Evolutionary conservation across 2,329 filamentous ascomycete genomes (phyloP).

Genomic region (Albophoma yamanashiensis): DNA sequence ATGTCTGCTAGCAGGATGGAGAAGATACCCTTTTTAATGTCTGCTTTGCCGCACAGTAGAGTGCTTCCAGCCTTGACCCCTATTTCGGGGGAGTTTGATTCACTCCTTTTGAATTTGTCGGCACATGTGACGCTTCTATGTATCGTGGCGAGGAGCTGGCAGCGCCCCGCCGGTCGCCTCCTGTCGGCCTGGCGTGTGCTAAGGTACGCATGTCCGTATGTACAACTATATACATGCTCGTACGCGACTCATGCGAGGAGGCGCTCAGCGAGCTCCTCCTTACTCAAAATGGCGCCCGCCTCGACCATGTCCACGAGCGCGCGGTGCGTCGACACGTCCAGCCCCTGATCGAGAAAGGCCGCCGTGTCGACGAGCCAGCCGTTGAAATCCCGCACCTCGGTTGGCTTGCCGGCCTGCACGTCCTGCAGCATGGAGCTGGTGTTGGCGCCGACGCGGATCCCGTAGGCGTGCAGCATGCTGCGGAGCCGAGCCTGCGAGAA

Average conservation of each 20-base stretch:
- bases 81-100: background rate
- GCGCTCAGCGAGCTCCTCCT: slow-evolving; percentile 19
- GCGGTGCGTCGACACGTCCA: slow-evolving; percentile 27
- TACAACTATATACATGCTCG: too few species aligned
- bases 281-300: slow-evolving; percentile 17
- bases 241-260: slow-evolving; percentile 8
- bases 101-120: background rate
- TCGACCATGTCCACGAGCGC: slow-evolving; percentile 33
- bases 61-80: background rate
- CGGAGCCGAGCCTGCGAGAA: slow-evolving; percentile 32
- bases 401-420: slow-evolving; percentile 35
- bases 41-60: background rate
- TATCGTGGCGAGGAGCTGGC: background rate
- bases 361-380: slow-evolving; percentile 44
- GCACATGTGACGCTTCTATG: background rate
- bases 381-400: slow-evolving; percentile 49
- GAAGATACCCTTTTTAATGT: background rate
- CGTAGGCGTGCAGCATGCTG: slow-evolving; percentile 34
- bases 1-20: background rate
- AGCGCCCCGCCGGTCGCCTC: background rate
- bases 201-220: background rate
- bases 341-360: slow-evolving; percentile 20
- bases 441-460: slow-evolving; percentile 39
- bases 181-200: background rate
- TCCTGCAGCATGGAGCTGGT: slow-evolving; percentile 55